Evolutionary conservation across 2,329 filamentous ascomycete species (phyloP), one percentile per base, ranked within the genome.

Genomic region (Diaporthe nobilis): DNA sequence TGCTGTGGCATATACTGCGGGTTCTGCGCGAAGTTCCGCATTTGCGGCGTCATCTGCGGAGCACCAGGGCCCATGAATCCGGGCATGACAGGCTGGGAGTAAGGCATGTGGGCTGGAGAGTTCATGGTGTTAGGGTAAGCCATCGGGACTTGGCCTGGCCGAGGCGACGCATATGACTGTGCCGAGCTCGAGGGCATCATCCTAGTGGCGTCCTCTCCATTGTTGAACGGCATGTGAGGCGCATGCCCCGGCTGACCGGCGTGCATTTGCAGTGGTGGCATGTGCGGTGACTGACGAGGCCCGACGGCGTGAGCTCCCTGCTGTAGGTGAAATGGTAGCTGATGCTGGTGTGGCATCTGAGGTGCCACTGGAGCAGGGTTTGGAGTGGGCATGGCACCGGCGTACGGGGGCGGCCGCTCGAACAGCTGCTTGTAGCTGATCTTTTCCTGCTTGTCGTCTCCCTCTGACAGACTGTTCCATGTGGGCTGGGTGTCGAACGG

Each of bases 161-260:
- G 92, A 67, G 96, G 95, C 22, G 96, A 98, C 12, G 94, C 93
- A 83, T 95, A 97, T 3, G 95, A 95, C 80, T 96, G 95, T 4
- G 92, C 92, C 34, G 94, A 95, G 79, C 93, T 95, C 9, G 93
- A 94, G 75, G 94, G 94, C 86, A 97, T 94, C 94, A 98, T 98
- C 71, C 95, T 92, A 58, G 73, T 75, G 81, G 96, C 94, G 75
- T 95, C 94, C 79, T 98, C 96, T 79, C 92, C 92, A 76, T 92
- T 92, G 80, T 93, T 94, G 79, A 92, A 94, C 4, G 91, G 90
- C 22, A 89, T 89, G 71, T 91, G 90, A 57, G 92, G 90, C 8
- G 89, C 90, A 78, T 93, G 93, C 5, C 85, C 87, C 80, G 95
- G 94, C 75, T 94, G 93, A 77, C 93, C 92, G 37, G 89, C 90